Conservation (phyloP, 148 eudicot genomes). For the Camellia lanceoleosa region DNA sequence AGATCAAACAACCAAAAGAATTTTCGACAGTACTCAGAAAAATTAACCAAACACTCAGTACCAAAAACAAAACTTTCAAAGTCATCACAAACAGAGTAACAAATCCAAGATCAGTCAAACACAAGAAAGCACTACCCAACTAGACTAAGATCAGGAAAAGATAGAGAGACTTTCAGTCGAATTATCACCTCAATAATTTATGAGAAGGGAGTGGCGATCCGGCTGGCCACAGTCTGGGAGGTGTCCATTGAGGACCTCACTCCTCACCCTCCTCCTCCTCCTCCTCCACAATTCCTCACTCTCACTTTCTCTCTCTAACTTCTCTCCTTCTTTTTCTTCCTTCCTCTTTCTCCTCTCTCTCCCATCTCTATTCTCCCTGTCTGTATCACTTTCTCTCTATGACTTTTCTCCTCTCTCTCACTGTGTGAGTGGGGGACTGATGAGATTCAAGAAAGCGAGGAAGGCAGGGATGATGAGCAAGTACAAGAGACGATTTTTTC, state of each 20-base stretch:
- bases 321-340: not conserved
- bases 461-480: constrained; percentile 4
- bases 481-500: constrained; percentile 13
- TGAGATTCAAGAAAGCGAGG: constrained; percentile 20
- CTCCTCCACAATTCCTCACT: constrained; percentile 1
- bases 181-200: constrained; percentile 14
- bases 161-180: constrained; percentile 5
- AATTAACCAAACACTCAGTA: not conserved
- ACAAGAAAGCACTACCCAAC: not conserved
- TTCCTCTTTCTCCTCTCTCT: not conserved
- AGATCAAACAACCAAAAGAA: not conserved
- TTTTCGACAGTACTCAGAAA: too few relatives aligned
- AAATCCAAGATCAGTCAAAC: not conserved
- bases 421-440: not conserved
- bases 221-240: constrained; percentile 8
- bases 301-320: too few relatives aligned
- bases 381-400: not conserved
- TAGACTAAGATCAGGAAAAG: constrained; percentile 4
- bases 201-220: constrained; percentile 5
- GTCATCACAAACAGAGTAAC: not conserved
- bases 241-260: constrained; percentile 18
- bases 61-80: not conserved
- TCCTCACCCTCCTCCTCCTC: too few relatives aligned
- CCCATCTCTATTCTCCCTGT: too few relatives aligned
- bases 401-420: constrained; percentile 1